These are phyloP conservation scores for Fusarium concolor DNA, from an alignment of 2,329 filamentous ascomycete genomes.

Conservation along the genomic window DNA sequence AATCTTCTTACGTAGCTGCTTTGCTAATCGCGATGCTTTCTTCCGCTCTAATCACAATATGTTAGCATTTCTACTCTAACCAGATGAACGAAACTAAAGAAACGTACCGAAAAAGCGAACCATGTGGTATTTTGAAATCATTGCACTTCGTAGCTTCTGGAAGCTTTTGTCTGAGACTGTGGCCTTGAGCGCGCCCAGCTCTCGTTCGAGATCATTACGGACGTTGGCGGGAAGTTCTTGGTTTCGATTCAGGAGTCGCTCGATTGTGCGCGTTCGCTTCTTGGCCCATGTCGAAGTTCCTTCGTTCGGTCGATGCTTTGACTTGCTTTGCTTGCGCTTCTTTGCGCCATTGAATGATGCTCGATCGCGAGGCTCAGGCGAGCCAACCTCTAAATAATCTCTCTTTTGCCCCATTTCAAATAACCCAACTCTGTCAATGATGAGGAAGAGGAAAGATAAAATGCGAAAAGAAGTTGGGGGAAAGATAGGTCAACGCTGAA, in stretches of 20 bases:
- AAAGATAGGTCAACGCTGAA: not conserved
- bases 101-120: conserved; percentile 82
- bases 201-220: conserved; percentile 76
- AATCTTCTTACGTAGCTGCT: conserved; percentile 71
- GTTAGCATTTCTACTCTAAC: conserved; percentile 14
- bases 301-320: conserved; percentile 58
- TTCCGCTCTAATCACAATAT: conserved; percentile 69
- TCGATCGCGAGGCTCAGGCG: conserved; percentile 39
- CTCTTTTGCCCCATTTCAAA: conserved; percentile 50
- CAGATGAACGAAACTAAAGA: not conserved
- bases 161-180: conserved; percentile 70
- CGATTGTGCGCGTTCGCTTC: conserved; percentile 77
- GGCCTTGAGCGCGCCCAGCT: conserved; percentile 73
- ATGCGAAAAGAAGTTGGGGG: not conserved
- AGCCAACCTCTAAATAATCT: conserved; percentile 46
- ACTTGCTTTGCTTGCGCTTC: conserved; percentile 51
- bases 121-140: conserved; percentile 86
- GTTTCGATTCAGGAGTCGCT: conserved; percentile 71
- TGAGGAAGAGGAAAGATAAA: not conserved
- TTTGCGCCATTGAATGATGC: conserved; percentile 42
- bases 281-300: conserved; percentile 71
- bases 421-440: too few relatives aligned
- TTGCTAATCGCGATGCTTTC: conserved; percentile 75
- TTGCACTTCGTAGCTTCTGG: conserved; percentile 72
- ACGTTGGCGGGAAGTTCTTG: conserved; percentile 75